These are phyloP conservation scores for Trichosporon sp. DNA, from an alignment of 1,284 basidiomycete species.

Conservation along the genomic window DNA sequence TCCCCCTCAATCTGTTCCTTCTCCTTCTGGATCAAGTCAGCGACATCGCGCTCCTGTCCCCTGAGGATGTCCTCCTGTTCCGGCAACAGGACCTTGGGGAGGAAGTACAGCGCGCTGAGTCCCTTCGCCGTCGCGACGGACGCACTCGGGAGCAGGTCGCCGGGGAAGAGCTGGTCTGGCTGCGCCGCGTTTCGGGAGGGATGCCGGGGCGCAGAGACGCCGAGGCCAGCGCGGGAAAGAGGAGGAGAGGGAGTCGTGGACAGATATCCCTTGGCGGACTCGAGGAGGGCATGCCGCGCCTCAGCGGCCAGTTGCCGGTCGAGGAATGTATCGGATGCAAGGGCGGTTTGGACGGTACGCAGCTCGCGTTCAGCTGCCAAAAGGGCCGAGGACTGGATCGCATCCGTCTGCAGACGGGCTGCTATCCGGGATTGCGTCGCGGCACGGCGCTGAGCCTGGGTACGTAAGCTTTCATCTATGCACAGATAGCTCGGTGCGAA, in stretches of 20 bases:
- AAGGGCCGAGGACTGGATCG: constrained; percentile 19
- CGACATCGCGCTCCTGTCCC: constrained; percentile 34
- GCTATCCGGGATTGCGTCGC: constrained; percentile 50
- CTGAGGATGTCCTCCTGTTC: constrained; percentile 48
- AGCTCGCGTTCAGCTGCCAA: constrained; percentile 45
- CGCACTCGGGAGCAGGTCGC: constrained; percentile 44
- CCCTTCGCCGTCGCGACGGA: constrained; percentile 40
- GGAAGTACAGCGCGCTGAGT: constrained; percentile 47
- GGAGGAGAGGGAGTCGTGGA: constrained; percentile 38
- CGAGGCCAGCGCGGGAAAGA: not conserved
- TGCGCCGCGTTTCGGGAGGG: not conserved
- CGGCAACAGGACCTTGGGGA: constrained; percentile 50
- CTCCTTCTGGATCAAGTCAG: constrained; percentile 32
- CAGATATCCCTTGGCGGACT: constrained; percentile 46
- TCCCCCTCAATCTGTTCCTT: constrained; percentile 41
- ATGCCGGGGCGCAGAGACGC: not conserved
- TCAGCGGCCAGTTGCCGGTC: constrained; percentile 50
- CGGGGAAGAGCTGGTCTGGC: constrained; percentile 38
- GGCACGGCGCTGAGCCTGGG: constrained; percentile 50
- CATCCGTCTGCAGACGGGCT: constrained; percentile 48
- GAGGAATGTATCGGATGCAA: constrained; percentile 46
- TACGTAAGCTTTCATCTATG: not conserved
- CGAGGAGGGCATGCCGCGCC: constrained; percentile 45
- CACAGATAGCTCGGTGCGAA: no score
- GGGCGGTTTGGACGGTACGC: constrained; percentile 42